Percentiles rank a stretch among this genome's conserved stretches.
Evolutionary conservation across 352 stramenopile species (phyloP).

Genomic region (Globisporangium rhizosaccharum): DNA sequence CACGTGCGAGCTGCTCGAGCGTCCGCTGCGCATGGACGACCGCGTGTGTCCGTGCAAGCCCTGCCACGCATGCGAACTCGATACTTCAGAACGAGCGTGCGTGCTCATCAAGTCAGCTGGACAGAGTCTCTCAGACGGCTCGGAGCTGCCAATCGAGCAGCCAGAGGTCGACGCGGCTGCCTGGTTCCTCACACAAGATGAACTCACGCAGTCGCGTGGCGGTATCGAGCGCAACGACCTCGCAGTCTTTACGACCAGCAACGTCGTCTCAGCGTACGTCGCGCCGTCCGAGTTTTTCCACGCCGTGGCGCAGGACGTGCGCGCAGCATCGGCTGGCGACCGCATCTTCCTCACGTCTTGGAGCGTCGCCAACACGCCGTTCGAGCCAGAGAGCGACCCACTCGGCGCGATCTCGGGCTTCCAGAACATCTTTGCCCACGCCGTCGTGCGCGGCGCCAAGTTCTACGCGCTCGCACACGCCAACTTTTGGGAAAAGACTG

Average conservation of each 20-base stretch:
- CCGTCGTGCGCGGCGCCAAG: background rate
- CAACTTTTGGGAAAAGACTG: constrained; percentile 5
- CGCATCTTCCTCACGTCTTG: constrained; percentile 12
- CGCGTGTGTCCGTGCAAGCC: constrained; percentile 27
- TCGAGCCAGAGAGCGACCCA: constrained; percentile 5
- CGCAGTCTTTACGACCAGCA: background rate
- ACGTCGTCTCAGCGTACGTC: constrained; percentile 5
- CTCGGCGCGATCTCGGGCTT: constrained; percentile 2
- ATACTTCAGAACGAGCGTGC: constrained; percentile 12
- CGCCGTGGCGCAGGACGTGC: constrained; percentile 8
- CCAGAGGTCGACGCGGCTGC: constrained; percentile 9
- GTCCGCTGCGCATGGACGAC: constrained; percentile 14
- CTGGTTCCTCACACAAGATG: constrained; percentile 7
- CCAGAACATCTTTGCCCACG: constrained; percentile 5
- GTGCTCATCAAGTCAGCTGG: constrained; percentile 9
- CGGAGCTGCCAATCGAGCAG: constrained; percentile 15
- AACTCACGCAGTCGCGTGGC: constrained; percentile 5
- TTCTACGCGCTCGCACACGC: constrained; percentile 5
- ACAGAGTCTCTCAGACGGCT: constrained; percentile 20
- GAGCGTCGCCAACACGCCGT: constrained; percentile 11
- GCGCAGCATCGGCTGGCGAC: constrained; percentile 18
- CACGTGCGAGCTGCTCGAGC: constrained; percentile 7
- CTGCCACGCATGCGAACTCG: constrained; percentile 30
- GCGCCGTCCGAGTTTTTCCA: constrained; percentile 10
- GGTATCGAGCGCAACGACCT: constrained; percentile 4